These are phyloP conservation scores for Elaeis oleifera DNA, from an alignment of 202 grass and related monocot genomes.

Conservation along the genomic window DNA sequence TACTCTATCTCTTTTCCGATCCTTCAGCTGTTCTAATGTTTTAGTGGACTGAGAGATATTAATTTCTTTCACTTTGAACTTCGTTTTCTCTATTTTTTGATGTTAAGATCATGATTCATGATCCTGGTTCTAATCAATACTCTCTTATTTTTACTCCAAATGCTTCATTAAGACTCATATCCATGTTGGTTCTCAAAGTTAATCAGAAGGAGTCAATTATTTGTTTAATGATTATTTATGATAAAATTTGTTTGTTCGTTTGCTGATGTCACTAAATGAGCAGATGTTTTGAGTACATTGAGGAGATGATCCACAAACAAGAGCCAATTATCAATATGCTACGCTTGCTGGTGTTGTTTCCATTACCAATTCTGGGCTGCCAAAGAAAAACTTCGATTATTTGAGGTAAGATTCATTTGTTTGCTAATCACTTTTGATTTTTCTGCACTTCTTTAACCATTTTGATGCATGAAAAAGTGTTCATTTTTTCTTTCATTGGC, in stretches of 20 bases:
- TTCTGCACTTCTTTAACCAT: too few species aligned
- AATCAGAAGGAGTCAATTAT: background rate
- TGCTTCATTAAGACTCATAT: background rate
- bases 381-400: slow-evolving; percentile 88
- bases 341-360: slow-evolving; percentile 88
- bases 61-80: too few species aligned
- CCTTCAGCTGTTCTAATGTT: slow-evolving; percentile 7
- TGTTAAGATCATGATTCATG: background rate
- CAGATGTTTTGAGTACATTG: slow-evolving; percentile 97
- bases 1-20: slow-evolving; percentile 12
- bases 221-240: background rate
- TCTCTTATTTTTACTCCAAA: slow-evolving; percentile 17
- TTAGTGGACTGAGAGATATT: background rate
- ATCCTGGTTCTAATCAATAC: slow-evolving; percentile 1
- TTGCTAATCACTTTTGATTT: too few species aligned
- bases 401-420: slow-evolving; percentile 46
- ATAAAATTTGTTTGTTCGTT: background rate
- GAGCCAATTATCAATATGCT: slow-evolving; percentile 80
- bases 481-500: too few species aligned
- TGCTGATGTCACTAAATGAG: slow-evolving; percentile 19
- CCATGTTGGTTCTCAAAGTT: too few species aligned
- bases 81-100: too few species aligned
- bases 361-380: slow-evolving; percentile 82
- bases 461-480: too few species aligned
- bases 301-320: slow-evolving; percentile 98